Base-by-base conservation (phyloP, 495 filamentous ascomycete species). In the Clohesyomyces aquaticus region DNA sequence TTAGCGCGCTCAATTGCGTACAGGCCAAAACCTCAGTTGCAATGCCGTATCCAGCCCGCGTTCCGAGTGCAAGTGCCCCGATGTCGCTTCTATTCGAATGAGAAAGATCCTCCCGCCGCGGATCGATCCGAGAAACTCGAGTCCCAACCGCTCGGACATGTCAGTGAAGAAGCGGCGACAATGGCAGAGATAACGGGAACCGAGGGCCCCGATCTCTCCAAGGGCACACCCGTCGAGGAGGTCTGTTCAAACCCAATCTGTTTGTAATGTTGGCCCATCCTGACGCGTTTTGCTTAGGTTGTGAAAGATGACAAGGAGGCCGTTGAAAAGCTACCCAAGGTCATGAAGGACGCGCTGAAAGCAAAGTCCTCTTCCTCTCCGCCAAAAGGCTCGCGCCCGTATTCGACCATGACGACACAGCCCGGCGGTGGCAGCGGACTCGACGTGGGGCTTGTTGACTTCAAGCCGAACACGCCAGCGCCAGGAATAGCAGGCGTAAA, bases 271-370 rank as follows among this genome's bases (percentile, higher is more conserved):
- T 22, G 38, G 49, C 58, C 56, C 29, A 65, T 32, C 14, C 27
- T 35, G 26, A 41, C 41, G n/a, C n/a, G n/a, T n/a, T n/a, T n/a
- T n/a, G n/a, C n/a, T n/a, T 51, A 91, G 88, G 81, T 90, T 59
- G 77, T 91, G 43, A 75, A 85, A 63, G 84, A 83, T 49, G 87
- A 89, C 66, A 78, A 83, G 63, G 78, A 85, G 52, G 81, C 78
- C 55, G 77, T 78, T 67, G 82, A 88, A 60, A 83, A 89, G 49
- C 83, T 86, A 26, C 88, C 89, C 23, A 80, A 88, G 73, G 82
- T 91, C 4, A 80, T 91, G 73, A 82, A 86, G 65, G 81, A 88
- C 53, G 76, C 84, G 55, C 70, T 82, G 4, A 77, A 80, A 27
- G 21, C 68, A 4, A 61, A 61, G 21, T 58, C 65, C 53, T 57